Evolutionary conservation across 148 eudicot species (phyloP).

Genomic region (Persicaria tinctoria): DNA sequence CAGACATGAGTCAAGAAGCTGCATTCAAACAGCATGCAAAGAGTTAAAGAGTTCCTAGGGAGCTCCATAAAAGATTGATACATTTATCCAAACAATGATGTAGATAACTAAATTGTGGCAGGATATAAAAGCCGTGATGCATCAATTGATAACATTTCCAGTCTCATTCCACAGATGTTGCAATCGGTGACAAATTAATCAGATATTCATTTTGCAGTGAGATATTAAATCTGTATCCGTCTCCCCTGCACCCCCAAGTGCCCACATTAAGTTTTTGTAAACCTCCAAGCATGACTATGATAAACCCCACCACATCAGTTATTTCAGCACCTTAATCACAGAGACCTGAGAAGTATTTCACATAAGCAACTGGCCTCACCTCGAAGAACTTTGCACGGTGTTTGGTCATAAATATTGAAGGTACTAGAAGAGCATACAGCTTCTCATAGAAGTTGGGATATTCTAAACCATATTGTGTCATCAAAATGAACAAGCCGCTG

Average conservation of each 20-base stretch:
- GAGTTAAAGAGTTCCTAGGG: constrained; percentile 4
- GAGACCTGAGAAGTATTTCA: background rate
- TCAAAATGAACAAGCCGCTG: constrained; percentile 73
- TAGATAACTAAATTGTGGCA: background rate
- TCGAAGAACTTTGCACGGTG: constrained; percentile 85
- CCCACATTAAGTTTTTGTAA: background rate
- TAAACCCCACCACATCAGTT: background rate
- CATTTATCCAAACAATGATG: background rate
- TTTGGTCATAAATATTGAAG: constrained; percentile 88
- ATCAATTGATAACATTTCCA: background rate
- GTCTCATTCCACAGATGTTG: background rate
- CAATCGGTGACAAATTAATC: background rate
- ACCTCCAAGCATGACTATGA: background rate
- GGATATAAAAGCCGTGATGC: background rate
- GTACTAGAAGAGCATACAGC: constrained; percentile 77
- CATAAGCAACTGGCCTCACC: constrained; percentile 33
- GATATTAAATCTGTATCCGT: background rate
- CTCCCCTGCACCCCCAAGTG: background rate
- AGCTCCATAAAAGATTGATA: background rate
- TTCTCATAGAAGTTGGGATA: constrained; percentile 84
- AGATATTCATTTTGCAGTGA: background rate
- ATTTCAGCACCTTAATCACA: background rate
- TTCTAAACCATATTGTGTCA: constrained; percentile 79
- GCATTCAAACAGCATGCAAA: constrained; percentile 14
- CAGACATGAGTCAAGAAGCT: constrained; percentile 91